Evolutionary conservation across 2,329 filamentous ascomycete genomes (phyloP).

Genomic region (Alternaria metachromatica): DNA sequence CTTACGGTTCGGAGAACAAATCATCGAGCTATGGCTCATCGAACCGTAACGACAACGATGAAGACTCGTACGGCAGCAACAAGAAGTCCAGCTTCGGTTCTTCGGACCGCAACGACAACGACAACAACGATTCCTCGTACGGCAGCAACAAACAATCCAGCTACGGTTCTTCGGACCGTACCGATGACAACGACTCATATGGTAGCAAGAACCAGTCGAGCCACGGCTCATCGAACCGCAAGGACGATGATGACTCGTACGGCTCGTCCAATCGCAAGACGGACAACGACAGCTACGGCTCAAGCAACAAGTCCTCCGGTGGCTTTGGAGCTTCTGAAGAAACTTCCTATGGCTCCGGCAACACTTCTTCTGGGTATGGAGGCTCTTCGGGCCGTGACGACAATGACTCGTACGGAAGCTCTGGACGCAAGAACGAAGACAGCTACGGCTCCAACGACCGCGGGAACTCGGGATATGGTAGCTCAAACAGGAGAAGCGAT

Average conservation of each 20-base stretch:
- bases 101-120: neutral
- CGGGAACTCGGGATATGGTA: conserved; percentile 4
- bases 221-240: conserved; percentile 5
- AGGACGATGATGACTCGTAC: conserved; percentile 10
- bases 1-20: conserved; percentile 15
- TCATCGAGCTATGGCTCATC: conserved; percentile 6
- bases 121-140: neutral
- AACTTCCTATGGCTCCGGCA: neutral
- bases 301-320: conserved; percentile 1
- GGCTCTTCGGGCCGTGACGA: neutral
- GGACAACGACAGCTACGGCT: conserved; percentile 4
- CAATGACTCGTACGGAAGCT: conserved; percentile 3
- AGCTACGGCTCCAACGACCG: conserved; percentile 5
- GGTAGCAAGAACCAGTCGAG: conserved; percentile 6
- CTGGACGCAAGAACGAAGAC: neutral
- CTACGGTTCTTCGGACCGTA: conserved; percentile 1
- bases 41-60: conserved; percentile 5
- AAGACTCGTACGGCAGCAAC: conserved; percentile 6
- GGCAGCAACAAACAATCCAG: neutral
- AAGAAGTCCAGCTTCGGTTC: conserved; percentile 11
- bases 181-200: neutral
- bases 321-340: neutral
- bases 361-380: conserved; percentile 1
- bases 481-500: conserved; percentile 8
- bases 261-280: conserved; percentile 10